Evolutionary conservation across 148 eudicot species (phyloP).

Genomic region (Tetragonia tetragonoides): DNA sequence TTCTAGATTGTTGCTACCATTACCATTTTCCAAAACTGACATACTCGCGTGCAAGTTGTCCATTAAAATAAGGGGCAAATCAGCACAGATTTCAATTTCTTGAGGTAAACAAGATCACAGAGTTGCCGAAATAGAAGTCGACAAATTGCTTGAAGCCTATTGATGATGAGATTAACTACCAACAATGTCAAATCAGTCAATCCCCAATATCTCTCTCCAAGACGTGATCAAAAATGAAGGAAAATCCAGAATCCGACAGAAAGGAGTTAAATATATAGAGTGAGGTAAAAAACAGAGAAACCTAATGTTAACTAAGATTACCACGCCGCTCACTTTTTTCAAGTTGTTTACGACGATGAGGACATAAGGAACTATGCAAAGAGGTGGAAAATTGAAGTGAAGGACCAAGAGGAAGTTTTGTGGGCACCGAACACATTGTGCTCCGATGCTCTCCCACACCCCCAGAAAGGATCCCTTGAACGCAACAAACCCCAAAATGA

Average conservation of each 20-base stretch:
- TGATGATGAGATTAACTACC: constrained; percentile 14
- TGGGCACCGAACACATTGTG: constrained; percentile 86
- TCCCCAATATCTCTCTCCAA: constrained; percentile 6
- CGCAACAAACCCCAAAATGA: constrained; percentile 12
- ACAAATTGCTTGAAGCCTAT: constrained; percentile 9
- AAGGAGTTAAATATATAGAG: constrained; percentile 14
- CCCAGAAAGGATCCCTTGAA: constrained; percentile 21
- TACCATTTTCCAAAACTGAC: constrained; percentile 27
- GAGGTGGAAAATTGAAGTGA: constrained; percentile 33
- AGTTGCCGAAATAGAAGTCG: neutral
- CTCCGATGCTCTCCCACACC: constrained; percentile 58
- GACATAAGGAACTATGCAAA: constrained; percentile 47
- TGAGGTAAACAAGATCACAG: constrained; percentile 11
- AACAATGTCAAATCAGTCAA: constrained; percentile 11
- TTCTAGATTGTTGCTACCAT: constrained; percentile 23
- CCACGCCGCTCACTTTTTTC: constrained; percentile 85
- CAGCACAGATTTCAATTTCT: constrained; percentile 9
- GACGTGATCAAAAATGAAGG: constrained; percentile 11
- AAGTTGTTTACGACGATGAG: constrained; percentile 76
- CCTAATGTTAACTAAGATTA: constrained; percentile 77
- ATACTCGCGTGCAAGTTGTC: constrained; percentile 30
- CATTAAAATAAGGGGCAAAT: constrained; percentile 36
- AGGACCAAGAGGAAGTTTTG: constrained; percentile 43
- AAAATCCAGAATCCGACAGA: neutral
- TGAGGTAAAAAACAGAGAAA: constrained; percentile 4